Base-by-base conservation (phyloP, 495 filamentous ascomycete genomes). In the Tetracladium marchalianum region DNA sequence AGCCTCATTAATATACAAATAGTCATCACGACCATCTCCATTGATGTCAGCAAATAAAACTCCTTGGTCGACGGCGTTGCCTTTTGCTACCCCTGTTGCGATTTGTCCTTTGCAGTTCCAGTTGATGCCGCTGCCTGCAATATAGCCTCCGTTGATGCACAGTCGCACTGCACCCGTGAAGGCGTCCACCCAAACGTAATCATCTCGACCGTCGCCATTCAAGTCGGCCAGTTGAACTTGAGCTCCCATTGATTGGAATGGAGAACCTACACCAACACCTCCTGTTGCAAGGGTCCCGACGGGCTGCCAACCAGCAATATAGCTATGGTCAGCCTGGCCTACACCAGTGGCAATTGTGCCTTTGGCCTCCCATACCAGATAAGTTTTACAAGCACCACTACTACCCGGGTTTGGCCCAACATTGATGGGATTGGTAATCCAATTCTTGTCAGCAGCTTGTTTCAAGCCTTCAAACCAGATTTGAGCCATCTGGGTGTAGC, bases 401-500 rank as follows among this genome's bases (percentile, higher is more conserved):
- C 15, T n/a, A n/a, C n/a, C n/a, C n/a, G n/a, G 16, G 11, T 11
- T 31, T 18, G 15, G 15, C 5, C 5, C 5, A 31, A 13, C 39
- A 5, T 17, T n/a, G 5, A 44, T 31, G 12, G 68, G 65, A 6
- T 44, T 19, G 19, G 41, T 51, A 13, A 71, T 42, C 53, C 66
- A 67, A 11, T 64, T 66, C 33, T 60, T 62, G 16, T 46, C 40
- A 32, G 62, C 52, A 9, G 63, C 66, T 17, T 61, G 48, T 44
- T 55, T 36, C 31, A 73, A 63, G 8, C 58, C 65, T 54, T 62
- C 52, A 27, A 58, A 60, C 61, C 68, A 73, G 38, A 65, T 62
- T n/a, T 52, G 56, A 13, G 66, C 69, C 66, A 73, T 70, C 47
- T 66, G 66, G 38, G 47, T 48, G 50, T 73, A 73, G 1, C 68